These are phyloP conservation scores for Termitomyces titanicus DNA, from an alignment of 768 basidiomycete species.

Conservation along the genomic window DNA sequence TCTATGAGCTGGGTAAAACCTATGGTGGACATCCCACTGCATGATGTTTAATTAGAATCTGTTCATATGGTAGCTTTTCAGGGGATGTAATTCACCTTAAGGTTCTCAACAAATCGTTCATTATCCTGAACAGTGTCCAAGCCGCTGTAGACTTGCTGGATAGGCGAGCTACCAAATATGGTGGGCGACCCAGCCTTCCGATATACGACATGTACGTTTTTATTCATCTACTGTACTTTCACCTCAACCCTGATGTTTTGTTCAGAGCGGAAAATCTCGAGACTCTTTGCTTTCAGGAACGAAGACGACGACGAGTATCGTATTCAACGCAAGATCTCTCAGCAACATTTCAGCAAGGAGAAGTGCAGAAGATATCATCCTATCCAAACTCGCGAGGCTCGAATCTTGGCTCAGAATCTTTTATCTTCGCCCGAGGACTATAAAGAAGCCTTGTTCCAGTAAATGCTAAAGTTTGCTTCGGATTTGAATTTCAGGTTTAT, in stretches of 20 bases:
- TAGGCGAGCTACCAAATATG: conserved; percentile 20
- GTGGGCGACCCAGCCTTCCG: conserved; percentile 16
- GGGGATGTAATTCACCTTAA: conserved; percentile 19
- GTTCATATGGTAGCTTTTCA: background rate
- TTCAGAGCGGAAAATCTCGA: conserved; percentile 3
- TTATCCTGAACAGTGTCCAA: conserved; percentile 20
- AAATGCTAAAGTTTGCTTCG: background rate
- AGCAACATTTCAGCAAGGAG: conserved; percentile 7
- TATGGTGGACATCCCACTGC: conserved; percentile 23
- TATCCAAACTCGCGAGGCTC: conserved; percentile 13
- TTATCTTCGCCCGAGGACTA: background rate
- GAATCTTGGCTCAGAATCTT: conserved; percentile 13
- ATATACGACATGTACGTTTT: conserved; percentile 16
- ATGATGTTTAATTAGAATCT: background rate
- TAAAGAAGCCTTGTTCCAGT: background rate
- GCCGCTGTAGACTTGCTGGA: conserved; percentile 22
- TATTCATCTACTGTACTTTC: too few species aligned
- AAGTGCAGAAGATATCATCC: conserved; percentile 4
- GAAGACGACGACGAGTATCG: conserved; percentile 1
- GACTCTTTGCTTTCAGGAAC: background rate
- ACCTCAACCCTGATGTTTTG: conserved; percentile 2
- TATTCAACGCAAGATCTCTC: conserved; percentile 5
- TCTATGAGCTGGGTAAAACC: conserved; percentile 25
- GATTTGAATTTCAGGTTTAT: background rate
- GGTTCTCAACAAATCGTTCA: conserved; percentile 20